Evolutionary conservation across 2,329 filamentous ascomycete genomes (phyloP).

Genomic region (Trichothecium roseum): DNA sequence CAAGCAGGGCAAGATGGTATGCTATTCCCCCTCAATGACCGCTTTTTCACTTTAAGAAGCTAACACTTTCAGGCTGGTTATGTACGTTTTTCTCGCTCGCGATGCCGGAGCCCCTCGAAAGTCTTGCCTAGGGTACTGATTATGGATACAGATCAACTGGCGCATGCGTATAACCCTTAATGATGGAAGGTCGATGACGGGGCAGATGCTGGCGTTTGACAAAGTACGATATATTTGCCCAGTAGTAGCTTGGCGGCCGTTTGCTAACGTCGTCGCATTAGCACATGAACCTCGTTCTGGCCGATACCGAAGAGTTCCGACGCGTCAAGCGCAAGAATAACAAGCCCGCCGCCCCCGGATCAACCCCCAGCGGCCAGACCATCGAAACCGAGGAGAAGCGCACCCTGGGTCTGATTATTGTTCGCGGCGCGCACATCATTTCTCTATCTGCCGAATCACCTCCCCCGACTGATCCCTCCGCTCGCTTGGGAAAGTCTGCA

Average conservation of each 20-base stretch:
- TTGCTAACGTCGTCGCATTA: conserved; percentile 22
- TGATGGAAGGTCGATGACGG: conserved; percentile 92
- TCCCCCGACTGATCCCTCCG: conserved; percentile 84
- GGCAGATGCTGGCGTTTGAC: conserved; percentile 97
- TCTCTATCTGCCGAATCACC: conserved; percentile 93
- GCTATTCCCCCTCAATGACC: conserved; percentile 33
- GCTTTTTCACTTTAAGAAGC: conserved; percentile 43
- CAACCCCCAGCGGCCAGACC: conserved; percentile 51
- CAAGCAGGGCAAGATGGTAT: conserved; percentile 99
- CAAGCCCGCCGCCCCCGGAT: conserved; percentile 57
- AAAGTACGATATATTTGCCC: conserved; percentile 53
- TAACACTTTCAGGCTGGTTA: conserved; percentile 61
- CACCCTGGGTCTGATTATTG: conserved; percentile 87
- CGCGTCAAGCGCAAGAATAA: conserved; percentile 76
- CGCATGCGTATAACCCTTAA: conserved; percentile 95
- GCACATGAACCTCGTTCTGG: conserved; percentile 99
- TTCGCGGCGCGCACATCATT: conserved; percentile 89
- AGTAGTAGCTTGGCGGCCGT: background rate
- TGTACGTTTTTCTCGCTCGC: conserved; percentile 37
- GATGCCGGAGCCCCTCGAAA: background rate
- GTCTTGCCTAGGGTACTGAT: conserved; percentile 5
- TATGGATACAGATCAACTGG: conserved; percentile 75
- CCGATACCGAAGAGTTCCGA: conserved; percentile 96
- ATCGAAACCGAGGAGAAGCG: conserved; percentile 94
- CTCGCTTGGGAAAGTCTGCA: conserved; percentile 70